Evolutionary conservation across 345 rosid genomes (phyloP).

Genomic region (Crucihimalaya himalaica): DNA sequence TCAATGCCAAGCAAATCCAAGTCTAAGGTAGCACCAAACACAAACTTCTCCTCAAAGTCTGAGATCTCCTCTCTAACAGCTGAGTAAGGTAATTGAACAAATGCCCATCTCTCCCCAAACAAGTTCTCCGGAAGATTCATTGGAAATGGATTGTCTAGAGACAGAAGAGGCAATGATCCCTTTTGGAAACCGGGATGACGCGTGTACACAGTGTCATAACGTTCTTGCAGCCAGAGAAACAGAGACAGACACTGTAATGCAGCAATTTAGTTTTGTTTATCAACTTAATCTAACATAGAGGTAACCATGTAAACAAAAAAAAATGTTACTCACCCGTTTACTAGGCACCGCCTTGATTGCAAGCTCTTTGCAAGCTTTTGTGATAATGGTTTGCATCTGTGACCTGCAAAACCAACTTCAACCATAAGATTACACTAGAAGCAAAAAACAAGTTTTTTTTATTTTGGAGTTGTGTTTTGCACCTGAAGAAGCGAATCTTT

Average conservation of each 20-base stretch:
- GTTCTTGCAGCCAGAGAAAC: slow-evolving; percentile 88
- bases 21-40: slow-evolving; percentile 83
- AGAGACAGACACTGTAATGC: slow-evolving; percentile 74
- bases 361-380: slow-evolving; percentile 83
- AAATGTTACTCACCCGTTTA: slow-evolving; percentile 64
- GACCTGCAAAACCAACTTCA: slow-evolving; percentile 51
- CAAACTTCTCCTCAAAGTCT: slow-evolving; percentile 52
- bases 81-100: slow-evolving; percentile 90
- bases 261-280: background rate
- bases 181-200: slow-evolving; percentile 96
- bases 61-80: slow-evolving; percentile 77
- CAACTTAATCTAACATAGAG: background rate
- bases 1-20: slow-evolving; percentile 93
- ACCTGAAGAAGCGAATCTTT: slow-evolving; percentile 90
- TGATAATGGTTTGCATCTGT: slow-evolving; percentile 94
- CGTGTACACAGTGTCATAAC: slow-evolving; percentile 75
- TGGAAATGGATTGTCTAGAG: slow-evolving; percentile 88
- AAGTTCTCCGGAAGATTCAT: slow-evolving; percentile 92
- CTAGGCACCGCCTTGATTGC: slow-evolving; percentile 81
- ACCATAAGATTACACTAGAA: background rate
- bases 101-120: slow-evolving; percentile 92
- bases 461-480: background rate
- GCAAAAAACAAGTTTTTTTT: background rate
- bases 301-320: background rate
- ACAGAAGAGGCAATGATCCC: slow-evolving; percentile 77